These are phyloP conservation scores for Tilletia caries DNA, from an alignment of 1,284 basidiomycete genomes.

Conservation along the genomic window DNA sequence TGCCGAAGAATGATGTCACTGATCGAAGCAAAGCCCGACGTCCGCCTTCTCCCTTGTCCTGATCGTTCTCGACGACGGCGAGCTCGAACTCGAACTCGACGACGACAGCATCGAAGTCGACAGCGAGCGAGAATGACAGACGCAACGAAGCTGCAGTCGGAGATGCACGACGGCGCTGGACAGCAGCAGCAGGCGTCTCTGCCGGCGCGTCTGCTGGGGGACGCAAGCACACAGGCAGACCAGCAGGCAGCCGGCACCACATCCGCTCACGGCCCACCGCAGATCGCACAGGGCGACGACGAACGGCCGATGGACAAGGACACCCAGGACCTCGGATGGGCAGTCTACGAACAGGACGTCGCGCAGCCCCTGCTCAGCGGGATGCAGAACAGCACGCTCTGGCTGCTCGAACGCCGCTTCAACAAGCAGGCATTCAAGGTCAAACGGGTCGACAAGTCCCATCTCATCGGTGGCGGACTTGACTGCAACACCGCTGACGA, in stretches of 20 bases:
- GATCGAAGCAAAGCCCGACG: no score
- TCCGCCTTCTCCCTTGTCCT: neutral
- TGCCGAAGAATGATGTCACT: no score
- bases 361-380: slow-evolving; percentile 49
- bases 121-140: neutral
- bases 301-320: slow-evolving; percentile 37
- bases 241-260: slow-evolving; percentile 11
- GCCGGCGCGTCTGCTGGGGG: neutral
- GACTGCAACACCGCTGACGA: slow-evolving; percentile 58
- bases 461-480: slow-evolving; percentile 42
- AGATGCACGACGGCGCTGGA: neutral
- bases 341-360: slow-evolving; percentile 30
- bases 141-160: neutral
- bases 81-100: neutral
- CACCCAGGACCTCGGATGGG: slow-evolving; percentile 42
- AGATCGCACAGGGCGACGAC: slow-evolving; percentile 27
- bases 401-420: slow-evolving; percentile 57
- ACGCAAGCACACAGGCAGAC: slow-evolving; percentile 4
- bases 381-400: slow-evolving; percentile 56
- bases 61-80: neutral
- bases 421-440: slow-evolving; percentile 58
- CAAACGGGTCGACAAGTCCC: slow-evolving; percentile 45
- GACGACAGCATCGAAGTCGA: neutral
- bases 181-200: neutral
- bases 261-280: no score